phyloP scores from a whole-genome alignment of 495 filamentous ascomycete species.

The Daldinia concentrica region DNA sequence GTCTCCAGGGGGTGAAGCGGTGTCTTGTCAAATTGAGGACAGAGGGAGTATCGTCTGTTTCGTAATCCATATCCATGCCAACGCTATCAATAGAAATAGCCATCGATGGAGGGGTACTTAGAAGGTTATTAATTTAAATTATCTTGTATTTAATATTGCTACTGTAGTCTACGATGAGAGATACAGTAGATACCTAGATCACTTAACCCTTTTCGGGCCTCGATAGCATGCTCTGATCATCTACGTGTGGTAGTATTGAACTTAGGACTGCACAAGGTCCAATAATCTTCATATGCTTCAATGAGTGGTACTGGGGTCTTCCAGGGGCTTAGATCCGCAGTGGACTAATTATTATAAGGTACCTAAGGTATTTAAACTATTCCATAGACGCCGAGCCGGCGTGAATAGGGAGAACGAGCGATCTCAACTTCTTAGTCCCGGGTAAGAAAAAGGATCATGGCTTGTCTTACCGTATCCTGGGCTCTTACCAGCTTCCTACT shows the following conservation, averaged over 20 bases:
- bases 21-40: background rate
- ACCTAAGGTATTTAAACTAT: constrained; percentile 22
- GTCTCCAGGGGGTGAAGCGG: background rate
- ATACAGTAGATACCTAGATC: background rate
- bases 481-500: constrained; percentile 13
- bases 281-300: background rate
- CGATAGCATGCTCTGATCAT: background rate
- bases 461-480: constrained; percentile 8
- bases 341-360: background rate
- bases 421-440: constrained; percentile 12
- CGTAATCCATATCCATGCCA: background rate
- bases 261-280: background rate
- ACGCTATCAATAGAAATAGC: background rate
- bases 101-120: too few relatives aligned
- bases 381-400: constrained; percentile 22
- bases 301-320: background rate
- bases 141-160: background rate
- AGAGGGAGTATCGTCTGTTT: background rate
- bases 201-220: background rate
- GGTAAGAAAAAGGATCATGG: constrained; percentile 21
- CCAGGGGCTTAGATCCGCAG: background rate
- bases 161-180: background rate
- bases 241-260: background rate
- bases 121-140: background rate
- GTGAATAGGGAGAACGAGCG: constrained; percentile 21